Evolutionary conservation across 176 grass and related monocot species (phyloP), one percentile per base, ranked within the genome.

Genomic region (Cocos nucifera): DNA sequence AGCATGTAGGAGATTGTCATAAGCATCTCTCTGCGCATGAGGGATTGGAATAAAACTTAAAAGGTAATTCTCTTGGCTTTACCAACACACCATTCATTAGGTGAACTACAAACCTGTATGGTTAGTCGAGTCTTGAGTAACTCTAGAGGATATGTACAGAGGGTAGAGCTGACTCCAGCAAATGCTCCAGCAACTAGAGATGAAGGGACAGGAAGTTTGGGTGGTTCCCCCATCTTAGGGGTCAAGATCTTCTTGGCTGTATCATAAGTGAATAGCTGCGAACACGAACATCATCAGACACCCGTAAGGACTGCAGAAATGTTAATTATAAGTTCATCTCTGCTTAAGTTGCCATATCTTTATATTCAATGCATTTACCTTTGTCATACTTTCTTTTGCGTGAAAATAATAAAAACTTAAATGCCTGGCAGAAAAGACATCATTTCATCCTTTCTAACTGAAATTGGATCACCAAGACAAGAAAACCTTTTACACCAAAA

Each of bases 61-160:
- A 44, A 44, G 35, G 35, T 30, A 44, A 44, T 14, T 44, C 35
- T 12, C 35, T 44, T 44, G 35, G 9, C 35, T 14, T 44, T 44
- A 44, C 35, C 17, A 1, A 82, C 53, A 66, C 9, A 49, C 49
- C 44, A 59, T 19, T 20, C 48, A 15, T 28, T 57, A 12, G 35
- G 10, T 44, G 9, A 44, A 35, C 22, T 16, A 83, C 77, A 39
- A 58, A 90, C 91, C 83, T 89, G 79, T 69, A 95, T 95, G 54
- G 90, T 95, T 20, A 95, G 66, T 52, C 85, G 67, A 61, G 90
- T 95, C 73, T 89, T 95, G 63, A 89, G 67, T 0, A 95, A 78
- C 22, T 95, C 90, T 65, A 95, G 78, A 66, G 90, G 90, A 23
- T 95, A 95, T 64, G 85, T 95, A 67, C 90, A 95, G 15, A 89